Evolutionary conservation across 2,329 filamentous ascomycete species (phyloP).

Genomic region (Colletotrichum eremochloae): DNA sequence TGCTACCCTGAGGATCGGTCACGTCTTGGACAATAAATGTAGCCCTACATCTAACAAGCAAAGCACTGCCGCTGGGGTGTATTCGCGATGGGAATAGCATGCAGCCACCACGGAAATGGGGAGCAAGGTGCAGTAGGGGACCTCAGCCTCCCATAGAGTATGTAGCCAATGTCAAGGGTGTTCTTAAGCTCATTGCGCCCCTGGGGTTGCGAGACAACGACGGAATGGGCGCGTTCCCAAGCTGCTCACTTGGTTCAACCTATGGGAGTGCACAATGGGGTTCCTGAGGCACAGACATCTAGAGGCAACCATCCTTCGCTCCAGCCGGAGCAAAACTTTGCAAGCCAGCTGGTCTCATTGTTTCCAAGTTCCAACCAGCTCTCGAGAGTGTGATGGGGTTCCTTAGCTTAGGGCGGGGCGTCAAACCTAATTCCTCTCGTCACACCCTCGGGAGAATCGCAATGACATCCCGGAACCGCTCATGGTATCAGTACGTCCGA

Average conservation of each 20-base stretch:
- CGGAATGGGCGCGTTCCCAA: neutral
- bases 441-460: conserved; percentile 13
- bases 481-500: conserved; percentile 6
- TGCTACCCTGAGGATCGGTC: neutral
- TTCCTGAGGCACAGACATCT: conserved; percentile 4
- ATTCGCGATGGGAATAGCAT: neutral
- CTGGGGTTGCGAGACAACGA: neutral
- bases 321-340: conserved; percentile 11
- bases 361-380: neutral
- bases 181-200: neutral
- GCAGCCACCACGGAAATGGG: neutral
- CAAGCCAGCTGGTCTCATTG: neutral
- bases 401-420: conserved; percentile 9
- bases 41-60: conserved; percentile 4
- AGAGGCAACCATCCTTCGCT: neutral
- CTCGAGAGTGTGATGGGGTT: neutral
- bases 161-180: neutral
- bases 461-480: conserved; percentile 10
- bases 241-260: neutral
- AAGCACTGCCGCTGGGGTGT: neutral
- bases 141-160: too few relatives aligned
- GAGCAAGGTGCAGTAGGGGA: neutral
- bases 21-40: neutral
- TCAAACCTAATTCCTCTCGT: conserved; percentile 17
- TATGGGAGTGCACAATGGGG: neutral